Evolutionary conservation across 345 rosid genomes (phyloP).

Genomic region (Chamaenerion angustifolium): DNA sequence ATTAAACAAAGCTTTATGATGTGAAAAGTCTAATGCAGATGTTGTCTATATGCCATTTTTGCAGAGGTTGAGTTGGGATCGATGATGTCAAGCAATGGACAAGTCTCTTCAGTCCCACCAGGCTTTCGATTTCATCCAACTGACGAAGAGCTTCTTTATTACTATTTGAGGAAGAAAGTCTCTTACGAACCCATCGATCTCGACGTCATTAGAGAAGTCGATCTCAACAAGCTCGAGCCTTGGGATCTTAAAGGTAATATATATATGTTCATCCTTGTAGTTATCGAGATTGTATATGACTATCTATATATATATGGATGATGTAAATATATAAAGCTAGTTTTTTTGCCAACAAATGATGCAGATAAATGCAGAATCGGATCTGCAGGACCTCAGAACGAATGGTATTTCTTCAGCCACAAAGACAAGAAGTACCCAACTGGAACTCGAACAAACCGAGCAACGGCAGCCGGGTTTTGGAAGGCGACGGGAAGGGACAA

Average conservation of each 20-base stretch:
- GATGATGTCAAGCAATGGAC: constrained; percentile 59
- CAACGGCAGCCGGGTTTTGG: constrained; percentile 97
- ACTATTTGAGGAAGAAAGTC: constrained; percentile 88
- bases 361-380: constrained; percentile 89
- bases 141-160: constrained; percentile 87
- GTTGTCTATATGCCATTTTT: background rate
- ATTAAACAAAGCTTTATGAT: too few species aligned
- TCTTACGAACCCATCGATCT: constrained; percentile 90
- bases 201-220: constrained; percentile 89
- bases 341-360: background rate
- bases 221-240: constrained; percentile 96
- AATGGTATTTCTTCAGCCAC: constrained; percentile 98
- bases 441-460: constrained; percentile 89
- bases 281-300: too few species aligned
- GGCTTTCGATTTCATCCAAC: constrained; percentile 96
- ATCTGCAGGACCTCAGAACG: constrained; percentile 76
- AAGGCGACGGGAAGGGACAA: constrained; percentile 99
- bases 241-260: constrained; percentile 90
- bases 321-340: too few species aligned
- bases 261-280: too few species aligned
- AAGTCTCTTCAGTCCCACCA: constrained; percentile 67
- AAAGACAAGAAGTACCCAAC: constrained; percentile 99
- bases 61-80: constrained; percentile 1
- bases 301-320: too few species aligned
- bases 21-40: background rate